Evolutionary conservation across 495 filamentous ascomycete species (phyloP).

Genomic region (Glutinoglossum americanum): DNA sequence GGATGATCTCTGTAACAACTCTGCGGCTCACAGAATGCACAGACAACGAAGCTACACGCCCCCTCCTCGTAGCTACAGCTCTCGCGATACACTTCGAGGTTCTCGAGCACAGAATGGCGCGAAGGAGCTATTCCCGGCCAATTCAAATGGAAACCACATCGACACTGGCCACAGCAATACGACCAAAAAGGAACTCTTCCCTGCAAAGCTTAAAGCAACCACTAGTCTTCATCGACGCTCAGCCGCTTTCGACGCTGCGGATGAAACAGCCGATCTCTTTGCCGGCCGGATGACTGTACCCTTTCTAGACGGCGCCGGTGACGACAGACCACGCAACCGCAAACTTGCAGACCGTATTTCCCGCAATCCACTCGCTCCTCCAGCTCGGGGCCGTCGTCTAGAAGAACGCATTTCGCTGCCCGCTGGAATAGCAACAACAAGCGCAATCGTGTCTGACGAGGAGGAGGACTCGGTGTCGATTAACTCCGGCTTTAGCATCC

Average conservation of each 20-base stretch:
- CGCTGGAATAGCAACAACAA: background rate
- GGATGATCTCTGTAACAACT: slow-evolving; percentile 7
- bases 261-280: slow-evolving; percentile 38
- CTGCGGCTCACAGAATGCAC: background rate
- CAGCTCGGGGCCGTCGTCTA: background rate
- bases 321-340: background rate
- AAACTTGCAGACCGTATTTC: background rate
- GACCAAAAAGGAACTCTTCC: slow-evolving; percentile 28
- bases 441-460: slow-evolving; percentile 1
- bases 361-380: background rate
- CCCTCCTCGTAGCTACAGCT: slow-evolving; percentile 10
- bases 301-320: slow-evolving; percentile 20
- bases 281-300: slow-evolving; percentile 30
- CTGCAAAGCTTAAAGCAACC: slow-evolving; percentile 23
- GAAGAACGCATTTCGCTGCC: background rate
- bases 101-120: slow-evolving; percentile 1
- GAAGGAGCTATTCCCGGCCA: slow-evolving; percentile 15
- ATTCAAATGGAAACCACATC: background rate
- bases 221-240: slow-evolving; percentile 38
- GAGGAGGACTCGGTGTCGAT: background rate
- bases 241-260: slow-evolving; percentile 40
- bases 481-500: slow-evolving; percentile 28
- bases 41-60: slow-evolving; percentile 2
- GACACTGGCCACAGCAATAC: background rate
- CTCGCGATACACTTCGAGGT: slow-evolving; percentile 14